Evolutionary conservation across 1,139 yeast species (phyloP), one percentile per base, ranked within the genome.

Genomic region (Taphrina sp.): DNA sequence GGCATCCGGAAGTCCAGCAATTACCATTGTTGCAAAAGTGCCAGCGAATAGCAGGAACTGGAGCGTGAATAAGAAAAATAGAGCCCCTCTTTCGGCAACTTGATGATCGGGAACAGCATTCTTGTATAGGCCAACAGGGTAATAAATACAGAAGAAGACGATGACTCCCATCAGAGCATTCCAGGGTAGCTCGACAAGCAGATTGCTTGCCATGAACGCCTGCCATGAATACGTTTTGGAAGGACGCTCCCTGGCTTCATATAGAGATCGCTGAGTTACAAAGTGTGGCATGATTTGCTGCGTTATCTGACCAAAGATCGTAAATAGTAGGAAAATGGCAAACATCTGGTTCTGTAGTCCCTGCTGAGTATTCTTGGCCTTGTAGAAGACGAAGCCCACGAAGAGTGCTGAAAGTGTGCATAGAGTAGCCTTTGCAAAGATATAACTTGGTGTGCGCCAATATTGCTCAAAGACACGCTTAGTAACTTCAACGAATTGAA

Each of bases 231-330:
- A 85, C 41, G 74, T 81, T 72, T 73, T 80, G 60, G 79, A 82
- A 10, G 95, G 95, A 38, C 95, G 80, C 70, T 89, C 96, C 67
- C 95, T 80, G n/a, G 83, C 90, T 68, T 87, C 95, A 67, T 86
- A 89, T 46, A 89, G 73, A 63, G 81, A 81, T 71, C 96, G 80
- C 69, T 85, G 95, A 46, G 72, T 69, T 47, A 83, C 82, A 66
- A 76, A 86, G 58, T 77, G 73, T 41, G 95, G 94, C 65, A 86
- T 72, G 73, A 82, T 78, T 69, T 87, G 95, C 69, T 86, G 85
- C 56, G 82, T 67, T 61, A 84, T 65, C 41, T 87, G 81, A 61
- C 78, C 78, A 70, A 83, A 76, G 52, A 81, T 74, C 63, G 81
- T 76, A 59, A 80, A 68, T 62, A 81, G 76, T 87, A 84, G 82